Conservation (phyloP, 2,329 filamentous ascomycete species). For the Microsporum audouinii region DNA sequence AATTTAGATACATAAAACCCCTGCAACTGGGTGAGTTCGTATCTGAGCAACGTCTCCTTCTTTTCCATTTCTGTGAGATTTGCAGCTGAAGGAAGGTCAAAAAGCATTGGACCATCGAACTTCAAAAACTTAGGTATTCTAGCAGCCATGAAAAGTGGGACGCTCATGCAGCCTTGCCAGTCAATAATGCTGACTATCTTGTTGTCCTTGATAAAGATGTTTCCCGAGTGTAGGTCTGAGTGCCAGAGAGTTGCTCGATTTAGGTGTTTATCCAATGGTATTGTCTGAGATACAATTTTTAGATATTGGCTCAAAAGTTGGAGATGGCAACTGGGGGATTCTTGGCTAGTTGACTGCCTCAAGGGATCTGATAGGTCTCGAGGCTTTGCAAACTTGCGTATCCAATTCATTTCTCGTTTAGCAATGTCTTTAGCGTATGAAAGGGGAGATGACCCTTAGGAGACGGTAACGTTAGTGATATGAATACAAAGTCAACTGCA, state of each 20-base stretch:
- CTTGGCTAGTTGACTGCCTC: conserved; percentile 6
- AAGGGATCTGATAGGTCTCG: conserved; percentile 6
- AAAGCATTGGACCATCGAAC: conserved; percentile 10
- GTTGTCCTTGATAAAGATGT: conserved; percentile 8
- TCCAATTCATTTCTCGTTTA: conserved; percentile 7
- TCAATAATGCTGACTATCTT: conserved; percentile 11
- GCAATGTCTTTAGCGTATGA: conserved; percentile 7
- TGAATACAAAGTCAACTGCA: too few species aligned
- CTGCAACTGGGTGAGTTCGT: conserved; percentile 15
- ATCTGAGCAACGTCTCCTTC: conserved; percentile 12
- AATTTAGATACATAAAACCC: conserved; percentile 11
- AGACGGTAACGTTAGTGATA: neutral
- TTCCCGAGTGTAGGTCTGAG: conserved; percentile 7
- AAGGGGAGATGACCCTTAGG: conserved; percentile 6
- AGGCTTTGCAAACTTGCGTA: conserved; percentile 2
- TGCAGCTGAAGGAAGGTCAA: conserved; percentile 12
- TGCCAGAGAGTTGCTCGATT: conserved; percentile 5
- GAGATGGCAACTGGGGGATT: neutral
- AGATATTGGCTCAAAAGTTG: conserved; percentile 8
- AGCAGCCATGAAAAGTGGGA: conserved; percentile 8
- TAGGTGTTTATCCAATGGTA: neutral
- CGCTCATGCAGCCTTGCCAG: conserved; percentile 10
- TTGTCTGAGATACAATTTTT: neutral
- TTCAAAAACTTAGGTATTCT: conserved; percentile 11
- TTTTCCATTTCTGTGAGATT: conserved; percentile 14